Conservation (phyloP, 768 basidiomycete species). For the Neoboletus brunneissimus region DNA sequence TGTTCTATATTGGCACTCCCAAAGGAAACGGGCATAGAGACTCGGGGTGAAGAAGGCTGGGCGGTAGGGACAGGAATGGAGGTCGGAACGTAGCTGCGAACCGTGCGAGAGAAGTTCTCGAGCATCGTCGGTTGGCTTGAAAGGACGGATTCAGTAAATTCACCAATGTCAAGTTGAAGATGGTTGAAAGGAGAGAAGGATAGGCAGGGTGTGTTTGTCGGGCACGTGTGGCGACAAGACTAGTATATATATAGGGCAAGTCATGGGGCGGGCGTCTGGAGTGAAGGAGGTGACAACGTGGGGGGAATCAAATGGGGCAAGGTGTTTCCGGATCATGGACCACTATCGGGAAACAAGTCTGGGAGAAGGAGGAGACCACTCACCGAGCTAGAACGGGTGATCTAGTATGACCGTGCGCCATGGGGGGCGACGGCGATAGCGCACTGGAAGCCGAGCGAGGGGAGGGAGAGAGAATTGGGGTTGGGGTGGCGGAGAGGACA, state of each 20-base stretch:
- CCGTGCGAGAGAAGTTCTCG: constrained; percentile 49
- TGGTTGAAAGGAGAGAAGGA: background rate
- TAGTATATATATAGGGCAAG: constrained; percentile 13
- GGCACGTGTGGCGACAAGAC: constrained; percentile 18
- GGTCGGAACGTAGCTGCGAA: constrained; percentile 54
- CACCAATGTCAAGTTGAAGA: background rate
- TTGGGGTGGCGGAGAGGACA: constrained; percentile 15
- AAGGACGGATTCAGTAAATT: constrained; percentile 13
- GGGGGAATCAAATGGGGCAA: constrained; percentile 1
- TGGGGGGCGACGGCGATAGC: constrained; percentile 15
- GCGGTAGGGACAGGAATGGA: constrained; percentile 49
- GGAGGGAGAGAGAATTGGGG: constrained; percentile 8
- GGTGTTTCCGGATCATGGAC: background rate
- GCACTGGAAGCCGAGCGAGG: constrained; percentile 11
- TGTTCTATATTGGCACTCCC: constrained; percentile 33
- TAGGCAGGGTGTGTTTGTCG: background rate
- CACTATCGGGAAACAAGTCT: background rate
- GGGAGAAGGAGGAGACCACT: constrained; percentile 5
- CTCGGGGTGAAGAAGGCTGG: constrained; percentile 46
- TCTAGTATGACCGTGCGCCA: constrained; percentile 26
- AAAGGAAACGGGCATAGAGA: constrained; percentile 49
- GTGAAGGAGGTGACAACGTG: constrained; percentile 14
- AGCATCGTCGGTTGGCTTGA: constrained; percentile 49
- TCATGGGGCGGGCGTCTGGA: background rate
- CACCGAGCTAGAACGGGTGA: constrained; percentile 33